These are phyloP conservation scores for Gossypium lobatum DNA, from an alignment of 441 rosid species.

Conservation along the genomic window DNA sequence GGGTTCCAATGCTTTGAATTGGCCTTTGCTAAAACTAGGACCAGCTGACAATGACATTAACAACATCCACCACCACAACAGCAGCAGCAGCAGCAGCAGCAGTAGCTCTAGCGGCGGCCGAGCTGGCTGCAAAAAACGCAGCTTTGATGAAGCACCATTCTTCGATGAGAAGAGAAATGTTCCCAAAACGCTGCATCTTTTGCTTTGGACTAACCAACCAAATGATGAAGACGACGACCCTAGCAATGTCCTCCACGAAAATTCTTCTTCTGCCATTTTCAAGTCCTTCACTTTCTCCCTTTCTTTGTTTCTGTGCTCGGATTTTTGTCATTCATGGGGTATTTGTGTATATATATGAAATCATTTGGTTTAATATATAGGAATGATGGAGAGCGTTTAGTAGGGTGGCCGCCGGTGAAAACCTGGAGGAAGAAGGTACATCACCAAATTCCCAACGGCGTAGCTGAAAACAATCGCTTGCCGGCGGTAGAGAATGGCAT, in stretches of 20 bases:
- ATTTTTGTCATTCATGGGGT: background rate
- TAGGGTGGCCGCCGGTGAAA: constrained; percentile 67
- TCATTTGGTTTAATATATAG: constrained; percentile 9
- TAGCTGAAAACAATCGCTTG: constrained; percentile 7
- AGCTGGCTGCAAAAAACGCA: constrained; percentile 11
- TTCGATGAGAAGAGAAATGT: constrained; percentile 1
- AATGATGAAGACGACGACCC: constrained; percentile 39
- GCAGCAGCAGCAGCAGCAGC: background rate
- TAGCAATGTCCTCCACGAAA: constrained; percentile 12
- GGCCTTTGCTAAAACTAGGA: constrained; percentile 1
- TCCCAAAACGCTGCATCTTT: constrained; percentile 30
- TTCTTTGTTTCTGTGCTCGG: background rate
- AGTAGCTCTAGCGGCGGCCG: background rate
- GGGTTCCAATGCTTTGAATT: constrained; percentile 7
- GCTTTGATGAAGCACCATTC: constrained; percentile 7
- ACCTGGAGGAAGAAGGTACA: constrained; percentile 22
- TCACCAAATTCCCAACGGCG: constrained; percentile 9
- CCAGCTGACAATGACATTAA: background rate
- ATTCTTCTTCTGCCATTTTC: constrained; percentile 17
- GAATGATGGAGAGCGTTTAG: constrained; percentile 23
- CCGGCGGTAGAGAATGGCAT: constrained; percentile 20
- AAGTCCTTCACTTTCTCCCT: constrained; percentile 15
- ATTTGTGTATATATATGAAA: background rate
- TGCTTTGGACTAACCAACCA: constrained; percentile 31
- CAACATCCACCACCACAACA: background rate